Percentiles rank a stretch among this genome's conserved stretches.
phyloP scores from a whole-genome alignment of 305 asterid species.

The Fraxinus platypoda region DNA sequence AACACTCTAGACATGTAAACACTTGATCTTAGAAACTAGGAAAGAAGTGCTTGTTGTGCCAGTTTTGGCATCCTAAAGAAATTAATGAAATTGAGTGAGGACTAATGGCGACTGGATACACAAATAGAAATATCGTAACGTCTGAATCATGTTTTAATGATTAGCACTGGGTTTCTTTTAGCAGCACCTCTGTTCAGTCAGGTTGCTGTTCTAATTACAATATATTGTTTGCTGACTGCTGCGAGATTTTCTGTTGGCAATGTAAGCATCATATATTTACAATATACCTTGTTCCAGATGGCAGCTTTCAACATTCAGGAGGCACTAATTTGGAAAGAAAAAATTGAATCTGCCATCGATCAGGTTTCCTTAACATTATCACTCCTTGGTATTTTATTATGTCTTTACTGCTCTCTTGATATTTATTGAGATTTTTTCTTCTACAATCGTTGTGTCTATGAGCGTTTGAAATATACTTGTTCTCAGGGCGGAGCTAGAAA shows the following conservation, averaged over 20 bases:
- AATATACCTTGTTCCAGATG: conserved; percentile 24
- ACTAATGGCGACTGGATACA: conserved; percentile 1
- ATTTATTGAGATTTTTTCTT: neutral
- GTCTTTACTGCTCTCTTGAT: conserved; percentile 1
- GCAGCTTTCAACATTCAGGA: conserved; percentile 99
- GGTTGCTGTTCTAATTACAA: conserved; percentile 14
- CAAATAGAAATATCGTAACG: neutral
- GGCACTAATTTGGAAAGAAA: conserved; percentile 66
- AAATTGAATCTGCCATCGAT: conserved; percentile 86
- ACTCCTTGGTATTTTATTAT: conserved; percentile 14
- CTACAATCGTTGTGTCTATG: neutral
- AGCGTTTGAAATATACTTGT: neutral
- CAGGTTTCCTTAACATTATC: conserved; percentile 54
- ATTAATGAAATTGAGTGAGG: conserved; percentile 10
- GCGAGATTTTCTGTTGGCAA: conserved; percentile 15
- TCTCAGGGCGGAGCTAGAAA: neutral
- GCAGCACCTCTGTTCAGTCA: conserved; percentile 1
- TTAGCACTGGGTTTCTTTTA: conserved; percentile 17
- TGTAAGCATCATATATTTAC: conserved; percentile 21
- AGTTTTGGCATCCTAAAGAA: conserved; percentile 17
- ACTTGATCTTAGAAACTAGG: conserved; percentile 14
- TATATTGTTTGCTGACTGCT: neutral
- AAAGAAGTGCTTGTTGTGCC: conserved; percentile 3
- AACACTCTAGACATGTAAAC: conserved; percentile 14
- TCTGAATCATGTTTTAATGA: neutral